Conservation (phyloP, 257 asterid genomes). For the Solanum arcanum region DNA sequence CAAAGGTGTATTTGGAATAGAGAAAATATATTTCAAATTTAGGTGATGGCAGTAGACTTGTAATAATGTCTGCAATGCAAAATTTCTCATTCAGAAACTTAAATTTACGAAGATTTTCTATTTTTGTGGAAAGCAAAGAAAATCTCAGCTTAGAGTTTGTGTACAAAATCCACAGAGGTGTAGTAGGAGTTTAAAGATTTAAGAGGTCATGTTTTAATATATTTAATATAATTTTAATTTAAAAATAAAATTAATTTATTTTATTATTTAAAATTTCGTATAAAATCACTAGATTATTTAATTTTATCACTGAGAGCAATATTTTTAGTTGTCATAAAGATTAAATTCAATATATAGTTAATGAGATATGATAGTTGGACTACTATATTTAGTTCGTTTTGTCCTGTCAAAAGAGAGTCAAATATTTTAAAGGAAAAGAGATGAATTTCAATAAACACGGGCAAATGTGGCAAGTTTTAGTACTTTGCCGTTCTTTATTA, state of each 20-base stretch:
- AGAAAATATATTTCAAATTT: too few species aligned
- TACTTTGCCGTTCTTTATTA: background rate
- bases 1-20: too few species aligned
- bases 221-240: too few species aligned
- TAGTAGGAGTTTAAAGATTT: background rate
- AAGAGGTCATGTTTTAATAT: too few species aligned
- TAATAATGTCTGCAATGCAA: background rate
- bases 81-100: background rate
- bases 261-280: too few species aligned
- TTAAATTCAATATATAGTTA: background rate
- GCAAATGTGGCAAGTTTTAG: background rate
- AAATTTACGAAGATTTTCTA: background rate
- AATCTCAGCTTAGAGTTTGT: background rate
- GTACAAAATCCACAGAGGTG: background rate
- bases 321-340: background rate
- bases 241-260: too few species aligned
- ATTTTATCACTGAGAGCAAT: too few species aligned
- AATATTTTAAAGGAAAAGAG: background rate
- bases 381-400: background rate
- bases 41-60: background rate
- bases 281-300: too few species aligned
- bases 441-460: background rate
- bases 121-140: background rate
- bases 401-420: background rate
- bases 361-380: background rate